Percentiles rank a stretch among this genome's conserved stretches.
Evolutionary conservation across 202 grass and related monocot genomes (phyloP).

Genomic region (Eragrostis tef): DNA sequence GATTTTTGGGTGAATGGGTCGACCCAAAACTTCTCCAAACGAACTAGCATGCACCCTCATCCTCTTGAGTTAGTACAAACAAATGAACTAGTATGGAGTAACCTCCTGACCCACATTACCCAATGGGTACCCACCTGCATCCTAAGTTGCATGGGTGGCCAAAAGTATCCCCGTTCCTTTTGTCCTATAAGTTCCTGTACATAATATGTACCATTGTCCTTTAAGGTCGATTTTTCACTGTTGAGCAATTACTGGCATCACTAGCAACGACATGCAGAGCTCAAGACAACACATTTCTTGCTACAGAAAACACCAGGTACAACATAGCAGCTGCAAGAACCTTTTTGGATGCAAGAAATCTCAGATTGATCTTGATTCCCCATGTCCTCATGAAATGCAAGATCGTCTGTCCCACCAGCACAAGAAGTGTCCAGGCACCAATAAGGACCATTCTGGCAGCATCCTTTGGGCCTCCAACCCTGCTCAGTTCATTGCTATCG

Average conservation of each 20-base stretch:
- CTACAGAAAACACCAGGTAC: slow-evolving; percentile 35
- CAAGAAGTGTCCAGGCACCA: slow-evolving; percentile 50
- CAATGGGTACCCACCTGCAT: no score
- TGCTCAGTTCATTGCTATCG: slow-evolving; percentile 49
- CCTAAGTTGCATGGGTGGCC: neutral
- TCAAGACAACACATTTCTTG: slow-evolving; percentile 49
- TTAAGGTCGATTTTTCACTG: slow-evolving; percentile 1
- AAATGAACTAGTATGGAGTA: no score
- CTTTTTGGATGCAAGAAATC: slow-evolving; percentile 76
- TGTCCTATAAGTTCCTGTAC: slow-evolving; percentile 38
- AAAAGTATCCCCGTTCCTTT: neutral
- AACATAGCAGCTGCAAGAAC: slow-evolving; percentile 45
- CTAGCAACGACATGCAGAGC: slow-evolving; percentile 18
- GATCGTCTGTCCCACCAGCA: slow-evolving; percentile 47
- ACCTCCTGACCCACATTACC: no score
- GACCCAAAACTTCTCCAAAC: no score
- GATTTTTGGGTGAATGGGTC: no score
- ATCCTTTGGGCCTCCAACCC: slow-evolving; percentile 65
- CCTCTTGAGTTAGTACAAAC: no score
- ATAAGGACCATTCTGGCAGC: slow-evolving; percentile 50
- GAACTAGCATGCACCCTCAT: no score
- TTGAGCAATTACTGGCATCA: slow-evolving; percentile 8
- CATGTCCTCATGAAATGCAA: slow-evolving; percentile 67
- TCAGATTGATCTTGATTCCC: slow-evolving; percentile 69
- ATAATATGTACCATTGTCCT: slow-evolving; percentile 22